Percentiles rank a stretch among this genome's conserved stretches.
Evolutionary conservation across 768 basidiomycete genomes (phyloP).

Genomic region (Termitomyces eurrhizus): DNA sequence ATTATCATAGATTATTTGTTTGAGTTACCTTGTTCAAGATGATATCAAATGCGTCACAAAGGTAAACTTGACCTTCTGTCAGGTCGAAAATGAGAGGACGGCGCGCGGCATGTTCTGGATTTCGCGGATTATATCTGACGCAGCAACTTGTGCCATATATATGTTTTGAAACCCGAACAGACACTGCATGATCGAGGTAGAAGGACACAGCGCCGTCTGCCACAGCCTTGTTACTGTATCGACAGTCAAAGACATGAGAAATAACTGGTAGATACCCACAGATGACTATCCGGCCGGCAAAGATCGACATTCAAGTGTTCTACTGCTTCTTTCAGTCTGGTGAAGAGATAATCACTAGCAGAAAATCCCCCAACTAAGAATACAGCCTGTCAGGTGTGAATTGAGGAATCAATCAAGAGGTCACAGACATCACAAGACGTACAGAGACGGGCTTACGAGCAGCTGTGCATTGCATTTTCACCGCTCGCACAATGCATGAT

Average conservation of each 20-base stretch:
- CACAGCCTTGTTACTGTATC: slow-evolving; percentile 26
- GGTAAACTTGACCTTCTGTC: slow-evolving; percentile 6
- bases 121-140: slow-evolving; percentile 9
- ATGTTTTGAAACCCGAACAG: slow-evolving; percentile 22
- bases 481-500: neutral
- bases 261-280: slow-evolving; percentile 34
- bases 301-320: slow-evolving; percentile 34
- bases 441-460: neutral
- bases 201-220: slow-evolving; percentile 27
- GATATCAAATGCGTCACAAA: slow-evolving; percentile 18
- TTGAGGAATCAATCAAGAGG: neutral
- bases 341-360: slow-evolving; percentile 52
- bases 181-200: slow-evolving; percentile 23
- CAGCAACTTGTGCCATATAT: slow-evolving; percentile 18
- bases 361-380: slow-evolving; percentile 58
- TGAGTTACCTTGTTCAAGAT: slow-evolving; percentile 20
- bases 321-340: slow-evolving; percentile 35
- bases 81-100: neutral
- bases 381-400: slow-evolving; percentile 26
- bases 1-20: neutral
- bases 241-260: neutral
- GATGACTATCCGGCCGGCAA: slow-evolving; percentile 48
- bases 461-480: neutral
- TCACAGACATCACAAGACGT: neutral
- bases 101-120: slow-evolving; percentile 18